Conservation (phyloP, 352 stramenopile species). For the Phytophthora crassamura region DNA sequence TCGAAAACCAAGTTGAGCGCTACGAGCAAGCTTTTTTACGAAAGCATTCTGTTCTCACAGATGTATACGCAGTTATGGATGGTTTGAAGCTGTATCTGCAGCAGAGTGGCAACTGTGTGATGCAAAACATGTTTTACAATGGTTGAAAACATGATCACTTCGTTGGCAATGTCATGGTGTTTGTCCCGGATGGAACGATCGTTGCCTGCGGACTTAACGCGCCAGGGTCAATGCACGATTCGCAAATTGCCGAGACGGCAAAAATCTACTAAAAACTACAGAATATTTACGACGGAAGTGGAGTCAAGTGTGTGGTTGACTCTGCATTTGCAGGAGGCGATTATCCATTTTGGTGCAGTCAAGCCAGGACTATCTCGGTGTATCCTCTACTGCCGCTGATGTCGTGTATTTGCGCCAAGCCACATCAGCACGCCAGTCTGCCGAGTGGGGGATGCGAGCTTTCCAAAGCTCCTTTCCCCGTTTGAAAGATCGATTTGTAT, state of each 20-base stretch:
- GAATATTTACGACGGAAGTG: not conserved
- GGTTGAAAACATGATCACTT: constrained; percentile 47
- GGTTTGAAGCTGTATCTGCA: constrained; percentile 43
- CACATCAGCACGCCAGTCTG: constrained; percentile 2
- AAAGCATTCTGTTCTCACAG: too few species aligned
- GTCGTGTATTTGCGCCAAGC: constrained; percentile 1
- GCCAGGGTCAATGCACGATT: constrained; percentile 44
- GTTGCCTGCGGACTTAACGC: constrained; percentile 34
- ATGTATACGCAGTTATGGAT: constrained; percentile 29
- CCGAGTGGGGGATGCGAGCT: constrained; percentile 16
- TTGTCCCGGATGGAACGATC: constrained; percentile 39
- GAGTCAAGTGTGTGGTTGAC: constrained; percentile 10
- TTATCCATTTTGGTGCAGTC: constrained; percentile 8
- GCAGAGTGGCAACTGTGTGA: constrained; percentile 3
- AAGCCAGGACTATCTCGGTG: not conserved
- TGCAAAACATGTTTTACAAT: constrained; percentile 47
- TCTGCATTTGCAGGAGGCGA: constrained; percentile 15
- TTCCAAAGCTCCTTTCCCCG: constrained; percentile 10
- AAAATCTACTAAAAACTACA: constrained; percentile 9
- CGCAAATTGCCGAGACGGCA: constrained; percentile 6
- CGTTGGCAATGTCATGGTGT: constrained; percentile 36
- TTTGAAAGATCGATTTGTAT: constrained; percentile 14
- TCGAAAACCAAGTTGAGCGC: too few species aligned
- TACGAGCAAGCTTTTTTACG: too few species aligned
- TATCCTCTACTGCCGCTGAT: not conserved